Percentiles rank a stretch among this genome's conserved stretches.
phyloP scores from a whole-genome alignment of 192 early-diverging fungal species.

The Phlyctochytrium planicorne region DNA sequence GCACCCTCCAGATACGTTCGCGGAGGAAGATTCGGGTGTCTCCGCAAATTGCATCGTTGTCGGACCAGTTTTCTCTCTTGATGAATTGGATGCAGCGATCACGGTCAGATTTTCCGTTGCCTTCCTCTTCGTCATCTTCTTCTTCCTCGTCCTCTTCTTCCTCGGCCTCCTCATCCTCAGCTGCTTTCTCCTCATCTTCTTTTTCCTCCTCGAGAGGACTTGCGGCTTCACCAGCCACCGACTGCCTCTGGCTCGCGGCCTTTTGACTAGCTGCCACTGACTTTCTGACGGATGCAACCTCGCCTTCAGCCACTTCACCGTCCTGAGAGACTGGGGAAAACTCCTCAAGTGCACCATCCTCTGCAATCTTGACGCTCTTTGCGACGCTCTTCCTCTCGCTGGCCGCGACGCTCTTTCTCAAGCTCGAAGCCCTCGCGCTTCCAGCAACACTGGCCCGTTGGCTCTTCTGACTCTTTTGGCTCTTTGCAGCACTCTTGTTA shows the following conservation, averaged over 20 bases:
- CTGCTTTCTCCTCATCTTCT: background rate
- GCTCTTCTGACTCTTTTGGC: background rate
- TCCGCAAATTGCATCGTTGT: conserved; percentile 26
- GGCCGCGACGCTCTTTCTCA: background rate
- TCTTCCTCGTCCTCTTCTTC: background rate
- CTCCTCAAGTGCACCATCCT: background rate
- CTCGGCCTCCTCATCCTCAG: conserved; percentile 1
- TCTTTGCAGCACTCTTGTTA: background rate
- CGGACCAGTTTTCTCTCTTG: conserved; percentile 22
- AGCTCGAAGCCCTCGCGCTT: background rate
- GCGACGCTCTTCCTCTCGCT: background rate
- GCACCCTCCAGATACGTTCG: conserved; percentile 73
- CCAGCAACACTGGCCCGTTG: background rate
- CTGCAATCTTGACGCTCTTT: background rate
- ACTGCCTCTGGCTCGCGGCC: background rate
- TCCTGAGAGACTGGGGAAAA: background rate
- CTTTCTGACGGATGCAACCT: too few relatives aligned
- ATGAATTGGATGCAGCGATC: conserved; percentile 17
- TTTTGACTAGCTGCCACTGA: too few relatives aligned
- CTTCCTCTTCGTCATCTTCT: background rate
- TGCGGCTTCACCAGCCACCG: background rate
- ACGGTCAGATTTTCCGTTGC: background rate
- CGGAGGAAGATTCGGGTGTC: conserved; percentile 64
- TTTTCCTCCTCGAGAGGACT: background rate
- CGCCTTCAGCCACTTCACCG: background rate